Percentiles rank a stretch among this genome's conserved stretches.
Evolutionary conservation across 1,284 basidiomycete species (phyloP).

Genomic region (Irpex sp.): DNA sequence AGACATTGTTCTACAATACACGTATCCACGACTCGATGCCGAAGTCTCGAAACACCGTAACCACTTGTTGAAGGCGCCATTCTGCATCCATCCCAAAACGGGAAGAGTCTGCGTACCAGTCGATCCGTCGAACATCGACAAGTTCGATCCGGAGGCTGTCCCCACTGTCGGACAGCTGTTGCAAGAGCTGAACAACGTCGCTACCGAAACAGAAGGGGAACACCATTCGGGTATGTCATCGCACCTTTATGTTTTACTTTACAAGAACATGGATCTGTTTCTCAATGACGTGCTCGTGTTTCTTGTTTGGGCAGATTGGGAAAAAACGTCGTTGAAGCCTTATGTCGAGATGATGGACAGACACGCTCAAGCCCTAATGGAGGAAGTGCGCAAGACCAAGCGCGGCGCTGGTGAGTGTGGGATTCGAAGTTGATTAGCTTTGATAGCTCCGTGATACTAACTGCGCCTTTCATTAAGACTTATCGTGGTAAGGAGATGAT

Average conservation of each 20-base stretch:
- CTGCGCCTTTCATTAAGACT: neutral
- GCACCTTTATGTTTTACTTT: constrained; percentile 2
- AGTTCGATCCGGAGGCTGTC: constrained; percentile 83
- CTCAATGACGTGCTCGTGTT: too few relatives aligned
- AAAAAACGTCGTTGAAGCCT: constrained; percentile 76
- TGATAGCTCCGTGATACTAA: neutral
- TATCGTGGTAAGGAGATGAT: constrained; percentile 4
- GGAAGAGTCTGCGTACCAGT: constrained; percentile 95
- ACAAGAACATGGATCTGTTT: neutral
- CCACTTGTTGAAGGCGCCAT: constrained; percentile 97
- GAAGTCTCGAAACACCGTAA: constrained; percentile 98
- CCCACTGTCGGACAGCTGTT: constrained; percentile 87
- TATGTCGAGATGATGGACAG: constrained; percentile 90
- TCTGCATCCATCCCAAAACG: constrained; percentile 96
- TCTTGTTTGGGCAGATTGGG: constrained; percentile 46
- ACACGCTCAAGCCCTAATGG: constrained; percentile 61
- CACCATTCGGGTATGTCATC: constrained; percentile 49
- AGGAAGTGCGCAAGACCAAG: constrained; percentile 51
- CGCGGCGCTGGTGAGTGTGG: constrained; percentile 38
- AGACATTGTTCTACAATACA: constrained; percentile 92
- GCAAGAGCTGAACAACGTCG: constrained; percentile 64
- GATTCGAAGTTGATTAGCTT: neutral
- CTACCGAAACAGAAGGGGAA: constrained; percentile 27
- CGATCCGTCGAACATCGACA: constrained; percentile 73
- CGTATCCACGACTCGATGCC: constrained; percentile 94